Percentiles rank a stretch among this genome's conserved stretches.
These are phyloP conservation scores for Dinochytrium kinnereticum DNA, from an alignment of 371 early-diverging fungal genomes.

Conservation along the genomic window DNA sequence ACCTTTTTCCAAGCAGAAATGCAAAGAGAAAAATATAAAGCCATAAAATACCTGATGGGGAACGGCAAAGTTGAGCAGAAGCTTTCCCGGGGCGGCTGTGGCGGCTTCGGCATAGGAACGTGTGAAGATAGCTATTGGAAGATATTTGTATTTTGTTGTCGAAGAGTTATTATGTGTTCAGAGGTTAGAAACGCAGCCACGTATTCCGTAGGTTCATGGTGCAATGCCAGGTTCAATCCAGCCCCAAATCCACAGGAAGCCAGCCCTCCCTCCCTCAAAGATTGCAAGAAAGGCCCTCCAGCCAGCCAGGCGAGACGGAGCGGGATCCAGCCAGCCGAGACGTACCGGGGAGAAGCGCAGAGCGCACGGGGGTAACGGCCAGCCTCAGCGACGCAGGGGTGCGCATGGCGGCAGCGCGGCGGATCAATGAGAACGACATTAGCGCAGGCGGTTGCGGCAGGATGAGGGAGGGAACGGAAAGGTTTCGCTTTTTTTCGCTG, in stretches of 20 bases:
- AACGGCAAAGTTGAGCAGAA: slow-evolving; percentile 86
- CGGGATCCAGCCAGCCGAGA: too few species aligned
- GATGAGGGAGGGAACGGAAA: too few species aligned
- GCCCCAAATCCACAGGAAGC: too few species aligned
- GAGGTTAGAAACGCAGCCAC: not conserved
- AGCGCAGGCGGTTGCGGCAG: too few species aligned
- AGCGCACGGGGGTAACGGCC: not conserved
- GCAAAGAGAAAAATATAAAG: not conserved
- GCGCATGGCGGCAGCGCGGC: not conserved
- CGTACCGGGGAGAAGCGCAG: not conserved
- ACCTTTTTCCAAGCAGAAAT: not conserved
- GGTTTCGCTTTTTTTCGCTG: too few species aligned
- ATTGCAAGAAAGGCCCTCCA: too few species aligned
- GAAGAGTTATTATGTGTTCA: not conserved
- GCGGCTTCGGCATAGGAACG: slow-evolving; percentile 51
- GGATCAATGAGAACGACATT: not conserved
- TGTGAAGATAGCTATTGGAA: slow-evolving; percentile 10
- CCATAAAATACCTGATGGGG: slow-evolving; percentile 80
- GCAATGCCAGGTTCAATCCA: too few species aligned
- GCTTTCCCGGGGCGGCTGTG: slow-evolving; percentile 67
- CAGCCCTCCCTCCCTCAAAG: too few species aligned
- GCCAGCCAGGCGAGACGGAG: too few species aligned
- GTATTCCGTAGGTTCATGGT: too few species aligned
- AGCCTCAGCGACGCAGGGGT: not conserved
- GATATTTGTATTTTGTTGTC: not conserved